Evolutionary conservation across 768 basidiomycete species (phyloP), one percentile per base, ranked within the genome.

Genomic region (Tylopilus cervinicoccineus): DNA sequence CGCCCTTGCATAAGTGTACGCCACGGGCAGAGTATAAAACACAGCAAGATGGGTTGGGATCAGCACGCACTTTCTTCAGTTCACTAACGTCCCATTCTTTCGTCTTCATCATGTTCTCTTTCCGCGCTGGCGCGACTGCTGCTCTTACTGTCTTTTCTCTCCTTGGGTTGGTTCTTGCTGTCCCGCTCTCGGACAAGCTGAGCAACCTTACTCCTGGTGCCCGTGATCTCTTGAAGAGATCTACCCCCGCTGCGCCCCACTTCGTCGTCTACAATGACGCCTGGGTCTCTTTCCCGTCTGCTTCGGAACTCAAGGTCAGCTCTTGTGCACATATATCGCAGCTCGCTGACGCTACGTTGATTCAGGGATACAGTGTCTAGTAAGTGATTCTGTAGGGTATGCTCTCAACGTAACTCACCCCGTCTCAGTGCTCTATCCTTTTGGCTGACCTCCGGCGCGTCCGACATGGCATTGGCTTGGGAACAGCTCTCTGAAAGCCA

Each of bases 391-490:
- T 26, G 4, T 11, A 5, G 1, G 6, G 24, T 2, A 10, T 33
- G 7, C 4, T 19, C 34, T 17, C 19, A 37, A 17, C 2, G 5
- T 1, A 20, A 29, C 27, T 53, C 6, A 43, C 32, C 3, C n/a
- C 19, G 17, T 26, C 5, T 7, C 14, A 73, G 72, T 50, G 53
- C 65, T 7, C 53, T 78, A 0, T 70, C 73, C 6, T 78, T 79
- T 64, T 52, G 72, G 44, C 51, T 73, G n/a, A 60, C 58, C 13
- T 58, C 61, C 26, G 76, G 76, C 5, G 57, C 75, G 0, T 64
- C 59, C 39, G 75, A 77, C 56, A 63, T 76, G 64, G 76, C 75
- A 6, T 54, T 59, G 27, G 66, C 64, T 54, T 78, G 76, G 76
- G 58, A 67, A n/a, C 51, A 54, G 27, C 62, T 78, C 2, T 59